Evolutionary conservation across 192 early-diverging fungal species (phyloP), one percentile per base, ranked within the genome.

Genomic region (Gaertneriomyces semiglobifer): DNA sequence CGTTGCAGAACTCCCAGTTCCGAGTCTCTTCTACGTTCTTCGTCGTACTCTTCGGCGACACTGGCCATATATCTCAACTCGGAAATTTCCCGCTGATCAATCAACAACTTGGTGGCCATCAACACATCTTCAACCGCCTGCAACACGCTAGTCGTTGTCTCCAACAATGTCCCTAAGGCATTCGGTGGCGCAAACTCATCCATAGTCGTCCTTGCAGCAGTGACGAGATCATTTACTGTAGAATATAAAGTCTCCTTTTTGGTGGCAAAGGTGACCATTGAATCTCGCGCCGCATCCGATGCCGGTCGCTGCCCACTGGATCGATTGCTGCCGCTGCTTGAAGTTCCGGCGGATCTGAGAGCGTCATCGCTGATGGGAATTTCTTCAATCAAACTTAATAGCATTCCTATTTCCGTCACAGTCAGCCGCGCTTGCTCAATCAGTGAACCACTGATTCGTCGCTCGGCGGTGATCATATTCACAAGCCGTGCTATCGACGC

Each of bases 151-250:
- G 79, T 79, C 2, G 84, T 79, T 4, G 72, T 71, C 20, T 74
- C 77, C 12, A 82, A 63, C 7, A 87, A 70, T 59, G 75, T 78
- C 8, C 80, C 77, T 3, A 86, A 46, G 1, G 80, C 79, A 53
- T 81, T 78, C 14, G 81, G 66, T 44, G 82, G 80, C 14, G 83
- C 84, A 66, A 84, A 84, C 7, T 77, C 79, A 57, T 86, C 84
- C 14, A 85, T 79, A 3, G 80, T 77, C 4, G 80, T 73, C 25
- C 81, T 76, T 16, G 85, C 77, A 11, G 74, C 70, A 51, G 86
- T 87, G 25, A 88, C 82, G 19, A 81, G 53, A 19, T 79, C 77
- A 47, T 79, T 81, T 7, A 74, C 71, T 12, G 54, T 62, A 16
- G 62, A 45, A 62, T 81, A 81, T 19, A 78, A n/a, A 12, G 16